Base-by-base conservation (phyloP, 768 basidiomycete genomes). In the Polyporus arcularius region DNA sequence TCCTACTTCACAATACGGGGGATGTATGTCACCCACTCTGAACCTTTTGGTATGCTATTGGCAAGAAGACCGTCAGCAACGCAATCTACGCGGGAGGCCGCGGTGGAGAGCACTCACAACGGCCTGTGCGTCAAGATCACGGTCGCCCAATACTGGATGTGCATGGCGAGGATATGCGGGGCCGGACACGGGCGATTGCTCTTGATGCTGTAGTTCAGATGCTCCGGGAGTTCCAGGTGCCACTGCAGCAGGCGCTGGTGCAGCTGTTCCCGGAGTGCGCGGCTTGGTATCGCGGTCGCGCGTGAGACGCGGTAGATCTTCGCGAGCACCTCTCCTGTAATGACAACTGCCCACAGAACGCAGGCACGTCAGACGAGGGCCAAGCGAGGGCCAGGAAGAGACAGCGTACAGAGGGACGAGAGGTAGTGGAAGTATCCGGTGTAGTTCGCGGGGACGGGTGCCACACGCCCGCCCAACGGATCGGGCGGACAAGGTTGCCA, bases 131-230 rank as follows among this genome's bases (percentile, higher is more conserved):
- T 77, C 41, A 93, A 75, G 14, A 93, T 75, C 10, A 92, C 86
- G 16, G 87, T 79, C 16, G 83, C 84, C 88, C 89, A 91, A 70
- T 93, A 92, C 60, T 89, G 80, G 50, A 90, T 78, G 65, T 92
- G 88, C 51, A 92, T 75, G 45, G 83, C 80, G 16, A 92, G 72
- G 21, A 92, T 79, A 56, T 86, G 84, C 1, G 90, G 87, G 4
- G 87, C 82, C 8, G 88, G 88, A 15, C 77, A 72, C 16, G 72
- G 74, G 50, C 82, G 79, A 64, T 82, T 81, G 67, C 78, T 84
- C 14, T 80, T 71, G 31, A 80, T 72, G 58, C 88, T 85, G 67
- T 21, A 78, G 49, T 79, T 78, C 32, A 93, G 78, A 50, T 77
- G 71, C 41, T 88, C 85, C 0, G 90, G 87, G 16, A 93, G 79